Evolutionary conservation across 148 eudicot genomes (phyloP).

Genomic region (Rheum nobile): DNA sequence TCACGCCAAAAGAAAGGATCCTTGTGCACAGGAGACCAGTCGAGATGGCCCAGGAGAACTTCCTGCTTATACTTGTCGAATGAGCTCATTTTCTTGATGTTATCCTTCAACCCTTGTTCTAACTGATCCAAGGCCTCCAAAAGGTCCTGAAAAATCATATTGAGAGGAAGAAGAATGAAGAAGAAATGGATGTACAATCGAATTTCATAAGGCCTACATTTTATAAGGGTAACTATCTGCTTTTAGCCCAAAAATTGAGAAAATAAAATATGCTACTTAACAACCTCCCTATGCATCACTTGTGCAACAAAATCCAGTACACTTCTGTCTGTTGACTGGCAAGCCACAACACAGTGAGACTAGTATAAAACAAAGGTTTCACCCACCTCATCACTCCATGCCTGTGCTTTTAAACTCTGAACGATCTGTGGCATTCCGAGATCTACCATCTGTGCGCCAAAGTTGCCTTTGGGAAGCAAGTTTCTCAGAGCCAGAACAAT

Average conservation of each 20-base stretch:
- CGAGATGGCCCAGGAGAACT: conserved; percentile 91
- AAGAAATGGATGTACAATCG: no score
- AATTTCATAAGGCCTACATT: not conserved
- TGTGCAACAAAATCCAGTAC: no score
- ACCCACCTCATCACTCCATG: conserved; percentile 97
- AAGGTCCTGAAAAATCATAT: conserved; percentile 44
- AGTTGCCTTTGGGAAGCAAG: conserved; percentile 69
- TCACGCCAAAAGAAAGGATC: conserved; percentile 93
- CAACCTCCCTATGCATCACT: no score
- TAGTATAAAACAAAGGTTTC: not conserved
- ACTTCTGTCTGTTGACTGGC: not conserved
- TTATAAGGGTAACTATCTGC: not conserved
- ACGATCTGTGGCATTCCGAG: conserved; percentile 72
- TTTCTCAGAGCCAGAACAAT: conserved; percentile 73
- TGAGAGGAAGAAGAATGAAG: not conserved
- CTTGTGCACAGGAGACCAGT: conserved; percentile 98
- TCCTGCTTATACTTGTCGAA: conserved; percentile 98
- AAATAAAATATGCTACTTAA: not conserved
- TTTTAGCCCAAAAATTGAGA: not conserved
- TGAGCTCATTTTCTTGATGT: conserved; percentile 75
- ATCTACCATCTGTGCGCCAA: conserved; percentile 89
- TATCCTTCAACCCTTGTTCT: conserved; percentile 70
- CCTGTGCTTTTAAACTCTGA: conserved; percentile 85
- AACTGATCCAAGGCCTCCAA: conserved; percentile 77
- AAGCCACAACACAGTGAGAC: not conserved